Evolutionary conservation across 768 basidiomycete genomes (phyloP), one percentile per base, ranked within the genome.

Genomic region (Vararia minispora): DNA sequence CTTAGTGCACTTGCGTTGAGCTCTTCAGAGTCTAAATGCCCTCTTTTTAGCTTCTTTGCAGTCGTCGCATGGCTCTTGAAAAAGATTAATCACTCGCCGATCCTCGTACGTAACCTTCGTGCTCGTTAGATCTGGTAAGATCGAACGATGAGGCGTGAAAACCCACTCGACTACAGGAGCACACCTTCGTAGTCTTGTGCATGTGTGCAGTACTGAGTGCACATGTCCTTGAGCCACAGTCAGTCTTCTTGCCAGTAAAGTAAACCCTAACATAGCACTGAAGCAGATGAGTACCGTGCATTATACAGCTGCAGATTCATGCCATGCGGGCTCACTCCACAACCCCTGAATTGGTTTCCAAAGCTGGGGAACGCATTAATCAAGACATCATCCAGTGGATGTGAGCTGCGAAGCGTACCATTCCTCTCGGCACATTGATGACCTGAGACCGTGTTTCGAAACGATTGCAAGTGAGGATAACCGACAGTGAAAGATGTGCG

Each of bases 191-290:
- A 3, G 65, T 65, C 46, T 58, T 72, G 57, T 83, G 81, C 50
- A 59, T 64, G 55, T 84, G 81, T 12, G 64, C 64, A 9, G 52
- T 45, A 55, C 79, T 82, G 47, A 72, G 52, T 25, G 56, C 66
- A 56, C 79, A 84, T 16, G 51, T 53, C 5, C 60, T 57, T 23
- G 56, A 59, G 26, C 59, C 56, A 50, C 81, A 84, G 53, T 84
- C 79, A 36, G 54, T 56, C 39, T 58, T 68, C 40, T 65, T 58
- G 24, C 82, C 80, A 0, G 76, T 72, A 47, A 78, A 75, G 48
- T 81, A 83, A 20, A 64, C 50, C 26, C 64, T 63, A 33, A 79
- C 65, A 54, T 77, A 81, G 56, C 80, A 77, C 80, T 82, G 49
- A 26, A 20, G 29, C 28, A 32, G 28, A 10, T 42, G 41, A 29